Evolutionary conservation across 345 rosid species (phyloP), one percentile per base, ranked within the genome.

Genomic region (Corchorus capsularis): DNA sequence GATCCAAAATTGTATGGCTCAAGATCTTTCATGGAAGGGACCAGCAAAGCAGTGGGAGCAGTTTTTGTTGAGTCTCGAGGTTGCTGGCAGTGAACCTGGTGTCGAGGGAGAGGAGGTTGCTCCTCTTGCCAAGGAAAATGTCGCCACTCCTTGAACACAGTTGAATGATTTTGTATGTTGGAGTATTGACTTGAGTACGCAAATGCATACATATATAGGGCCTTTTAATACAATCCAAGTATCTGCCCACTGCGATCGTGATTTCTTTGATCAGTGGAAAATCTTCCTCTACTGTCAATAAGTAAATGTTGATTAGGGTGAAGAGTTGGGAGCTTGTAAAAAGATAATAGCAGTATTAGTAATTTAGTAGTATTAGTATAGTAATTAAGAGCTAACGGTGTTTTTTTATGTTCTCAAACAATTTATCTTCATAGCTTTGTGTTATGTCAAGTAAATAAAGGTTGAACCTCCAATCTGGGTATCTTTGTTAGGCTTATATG

Each of bases 11-110:
- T 87, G 99, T 79, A 96, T 96, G 99, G 88, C 90, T 55, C 92
- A 86, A 81, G 98, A 96, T 75, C 84, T 92, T 69, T 96, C 99
- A 47, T 96, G 98, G 99, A 93, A 93, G 98, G 99, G 87, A 75
- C 97, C 99, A 8, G 87, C 99, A 17, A 83, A 75, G 8, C 45
- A 83, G 63, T 93, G 99, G 98, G 99, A 95, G 73, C 81, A 88
- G 80, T 52, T 90, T 75, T 71, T 94, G 70, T 73, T 93, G 80
- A 77, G 89, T 66, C 85, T 93, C 22, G 87, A 79, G 45, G 97
- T 83, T n/a, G 82, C 75, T 0, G 92, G 88, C 34, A 78, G 89
- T 56, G 92, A 88, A 75, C 78, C 85, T 0, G 98, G 98, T 41
- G 39, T 55, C 6, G 98, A 92, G 63, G 98, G 94, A 22, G 97